Percentiles rank a stretch among this genome's conserved stretches.
phyloP scores from a whole-genome alignment of 768 basidiomycete species.

The Termitomyces titanicus region DNA sequence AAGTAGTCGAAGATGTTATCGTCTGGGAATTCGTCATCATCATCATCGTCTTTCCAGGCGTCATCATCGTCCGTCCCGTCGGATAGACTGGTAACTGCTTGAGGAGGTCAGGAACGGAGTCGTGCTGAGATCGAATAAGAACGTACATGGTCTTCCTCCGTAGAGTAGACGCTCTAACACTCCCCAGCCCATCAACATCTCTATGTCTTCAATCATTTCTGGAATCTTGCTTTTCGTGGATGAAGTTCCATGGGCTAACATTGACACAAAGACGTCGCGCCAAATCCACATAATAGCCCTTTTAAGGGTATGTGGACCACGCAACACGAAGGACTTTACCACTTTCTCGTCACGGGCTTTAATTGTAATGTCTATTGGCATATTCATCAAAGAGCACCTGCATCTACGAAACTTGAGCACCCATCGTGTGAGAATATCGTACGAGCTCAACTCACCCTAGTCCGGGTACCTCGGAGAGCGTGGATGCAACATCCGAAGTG shows the following conservation, averaged over 20 bases:
- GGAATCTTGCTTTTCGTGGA: constrained; percentile 30
- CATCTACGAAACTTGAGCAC: constrained; percentile 35
- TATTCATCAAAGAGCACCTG: constrained; percentile 45
- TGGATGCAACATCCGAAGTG: constrained; percentile 40
- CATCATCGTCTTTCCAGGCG: constrained; percentile 29
- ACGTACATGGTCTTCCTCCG: constrained; percentile 53
- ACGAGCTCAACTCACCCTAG: background rate
- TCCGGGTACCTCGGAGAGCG: constrained; percentile 23
- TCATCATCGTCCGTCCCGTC: constrained; percentile 21
- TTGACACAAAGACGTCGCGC: constrained; percentile 61
- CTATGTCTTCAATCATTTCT: constrained; percentile 60
- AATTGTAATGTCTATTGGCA: constrained; percentile 44
- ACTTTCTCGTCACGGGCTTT: constrained; percentile 36
- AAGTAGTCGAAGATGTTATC: constrained; percentile 2
- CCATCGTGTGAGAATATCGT: background rate
- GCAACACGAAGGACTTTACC: constrained; percentile 46
- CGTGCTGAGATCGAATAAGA: background rate
- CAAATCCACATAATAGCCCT: constrained; percentile 58
- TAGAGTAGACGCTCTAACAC: constrained; percentile 48
- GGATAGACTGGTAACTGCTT: background rate
- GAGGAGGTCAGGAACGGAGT: background rate
- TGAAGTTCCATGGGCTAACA: constrained; percentile 38
- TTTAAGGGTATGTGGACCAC: constrained; percentile 44
- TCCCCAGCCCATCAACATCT: constrained; percentile 44
- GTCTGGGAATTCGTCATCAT: constrained; percentile 13